Conservation (phyloP, 1,284 basidiomycete genomes). For the Boletellus deceptivus region DNA sequence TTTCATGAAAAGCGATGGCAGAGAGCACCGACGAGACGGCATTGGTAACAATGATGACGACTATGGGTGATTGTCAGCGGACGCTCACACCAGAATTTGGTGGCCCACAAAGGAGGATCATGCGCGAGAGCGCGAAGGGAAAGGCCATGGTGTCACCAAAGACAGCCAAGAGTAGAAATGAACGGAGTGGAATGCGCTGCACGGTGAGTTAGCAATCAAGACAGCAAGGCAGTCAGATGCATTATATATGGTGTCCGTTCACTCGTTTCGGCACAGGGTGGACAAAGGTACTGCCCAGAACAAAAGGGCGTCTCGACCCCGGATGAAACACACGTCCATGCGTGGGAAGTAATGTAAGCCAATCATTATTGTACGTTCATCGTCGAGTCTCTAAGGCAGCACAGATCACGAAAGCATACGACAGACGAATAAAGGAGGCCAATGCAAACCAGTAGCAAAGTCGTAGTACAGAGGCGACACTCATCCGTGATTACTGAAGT, state of each 20-base stretch:
- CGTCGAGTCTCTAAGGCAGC: neutral
- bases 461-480: neutral
- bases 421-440: too few species aligned
- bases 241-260: constrained; percentile 16
- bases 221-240: neutral
- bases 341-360: neutral
- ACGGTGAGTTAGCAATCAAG: neutral
- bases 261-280: neutral
- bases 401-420: neutral
- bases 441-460: neutral
- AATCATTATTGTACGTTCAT: too few species aligned
- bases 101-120: constrained; percentile 21
- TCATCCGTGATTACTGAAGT: constrained; percentile 51
- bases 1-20: constrained; percentile 14
- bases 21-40: constrained; percentile 16
- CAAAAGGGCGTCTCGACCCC: constrained; percentile 6
- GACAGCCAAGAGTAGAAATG: constrained; percentile 16
- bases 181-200: constrained; percentile 1
- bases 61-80: constrained; percentile 14
- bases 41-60: constrained; percentile 16
- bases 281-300: constrained; percentile 14
- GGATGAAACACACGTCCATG: neutral
- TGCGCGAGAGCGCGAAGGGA: constrained; percentile 20
- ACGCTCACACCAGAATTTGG: neutral
- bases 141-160: constrained; percentile 30